These are phyloP conservation scores for Amanita thiersii DNA, from an alignment of 768 basidiomycete genomes.

Conservation along the genomic window DNA sequence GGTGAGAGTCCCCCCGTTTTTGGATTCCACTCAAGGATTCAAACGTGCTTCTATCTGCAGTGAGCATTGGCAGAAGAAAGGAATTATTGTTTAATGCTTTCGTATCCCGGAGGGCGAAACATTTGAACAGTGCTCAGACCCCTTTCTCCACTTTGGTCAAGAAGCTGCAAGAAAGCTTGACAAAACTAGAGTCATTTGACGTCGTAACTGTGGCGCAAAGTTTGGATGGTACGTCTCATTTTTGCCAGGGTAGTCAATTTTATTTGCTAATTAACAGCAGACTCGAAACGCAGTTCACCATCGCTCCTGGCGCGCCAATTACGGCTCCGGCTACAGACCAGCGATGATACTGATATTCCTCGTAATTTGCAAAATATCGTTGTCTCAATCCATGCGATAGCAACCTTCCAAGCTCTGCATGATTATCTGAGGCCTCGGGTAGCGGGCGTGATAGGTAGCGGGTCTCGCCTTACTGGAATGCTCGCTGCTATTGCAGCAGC, in stretches of 20 bases:
- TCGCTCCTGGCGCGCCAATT: constrained; percentile 89
- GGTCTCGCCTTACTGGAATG: constrained; percentile 76
- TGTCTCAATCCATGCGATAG: constrained; percentile 96
- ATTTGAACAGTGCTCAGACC: constrained; percentile 36
- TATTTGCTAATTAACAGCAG: constrained; percentile 25
- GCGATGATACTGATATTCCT: constrained; percentile 85
- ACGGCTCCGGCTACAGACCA: constrained; percentile 82
- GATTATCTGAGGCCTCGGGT: constrained; percentile 93
- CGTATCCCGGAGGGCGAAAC: constrained; percentile 41
- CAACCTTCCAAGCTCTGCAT: constrained; percentile 94
- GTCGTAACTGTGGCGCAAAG: constrained; percentile 84
- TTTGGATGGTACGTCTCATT: constrained; percentile 54
- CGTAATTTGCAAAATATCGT: constrained; percentile 83
- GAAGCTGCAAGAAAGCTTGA: constrained; percentile 92
- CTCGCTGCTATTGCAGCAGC: constrained; percentile 83
- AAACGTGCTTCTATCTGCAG: constrained; percentile 26
- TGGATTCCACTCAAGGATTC: neutral
- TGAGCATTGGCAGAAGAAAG: constrained; percentile 56
- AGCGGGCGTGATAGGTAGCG: constrained; percentile 55
- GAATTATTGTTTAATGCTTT: constrained; percentile 79
- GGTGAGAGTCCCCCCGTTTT: constrained; percentile 31
- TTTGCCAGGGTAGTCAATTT: constrained; percentile 3
- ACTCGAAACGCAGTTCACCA: constrained; percentile 86
- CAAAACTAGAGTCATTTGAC: constrained; percentile 92
- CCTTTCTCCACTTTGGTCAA: constrained; percentile 80